phyloP scores from a whole-genome alignment of 140 eudicot species.

The Cichorium intybus region DNA sequence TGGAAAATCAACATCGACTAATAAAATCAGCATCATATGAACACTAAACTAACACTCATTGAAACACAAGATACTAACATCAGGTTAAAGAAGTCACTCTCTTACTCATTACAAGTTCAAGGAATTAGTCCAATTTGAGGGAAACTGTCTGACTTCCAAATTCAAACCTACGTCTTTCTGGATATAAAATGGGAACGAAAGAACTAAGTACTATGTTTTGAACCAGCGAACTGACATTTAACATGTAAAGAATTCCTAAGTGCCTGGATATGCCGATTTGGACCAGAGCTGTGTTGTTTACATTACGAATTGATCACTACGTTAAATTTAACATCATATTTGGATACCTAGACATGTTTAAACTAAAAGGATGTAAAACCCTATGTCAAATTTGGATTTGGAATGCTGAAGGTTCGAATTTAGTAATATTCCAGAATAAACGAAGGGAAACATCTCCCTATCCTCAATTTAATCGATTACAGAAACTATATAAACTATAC shows the following conservation, averaged over 20 bases:
- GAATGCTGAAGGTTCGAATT: background rate
- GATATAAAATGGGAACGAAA: background rate
- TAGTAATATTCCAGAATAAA: background rate
- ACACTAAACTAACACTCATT: background rate
- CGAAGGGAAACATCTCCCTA: background rate
- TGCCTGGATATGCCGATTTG: background rate
- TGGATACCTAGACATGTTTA: background rate
- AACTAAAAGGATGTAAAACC: conserved; percentile 1
- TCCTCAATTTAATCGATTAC: background rate
- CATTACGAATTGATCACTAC: background rate
- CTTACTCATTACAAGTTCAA: background rate
- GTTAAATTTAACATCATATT: background rate
- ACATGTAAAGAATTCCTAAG: no score
- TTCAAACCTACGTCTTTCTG: background rate
- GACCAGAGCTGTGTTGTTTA: background rate
- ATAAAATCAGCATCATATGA: background rate
- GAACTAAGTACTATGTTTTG: background rate
- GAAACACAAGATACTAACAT: background rate
- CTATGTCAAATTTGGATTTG: background rate
- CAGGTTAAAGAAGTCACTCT: no score
- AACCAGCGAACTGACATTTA: no score
- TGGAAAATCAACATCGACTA: background rate
- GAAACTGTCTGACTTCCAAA: background rate
- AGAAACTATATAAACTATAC: background rate
- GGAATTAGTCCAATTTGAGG: background rate